Evolutionary conservation across 371 early-diverging fungal species (phyloP), one percentile per base, ranked within the genome.

Genomic region (Saksenaea vasiformis): DNA sequence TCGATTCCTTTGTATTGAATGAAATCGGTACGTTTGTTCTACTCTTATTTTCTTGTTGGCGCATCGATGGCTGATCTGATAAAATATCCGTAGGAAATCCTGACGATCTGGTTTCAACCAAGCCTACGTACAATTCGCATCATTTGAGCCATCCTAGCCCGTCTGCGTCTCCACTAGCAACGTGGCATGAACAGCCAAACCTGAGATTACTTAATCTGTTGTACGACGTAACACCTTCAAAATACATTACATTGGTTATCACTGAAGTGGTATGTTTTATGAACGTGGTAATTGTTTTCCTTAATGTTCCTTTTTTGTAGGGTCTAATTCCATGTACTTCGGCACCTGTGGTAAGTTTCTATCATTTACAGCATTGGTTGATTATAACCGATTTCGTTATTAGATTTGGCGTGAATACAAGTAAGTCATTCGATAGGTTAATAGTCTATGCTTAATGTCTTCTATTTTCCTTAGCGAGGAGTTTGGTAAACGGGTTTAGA

Each of bases 1-100:
- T 99, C 24, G 99, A 98, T 76, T 93, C 97, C 3, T 91, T 97
- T 71, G 97, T 97, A 2, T 87, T 87, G 89, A 98, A 99, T 75
- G 99, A 98, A 74, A 83, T 98, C 58, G 97, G 92, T n/a, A n/a
- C n/a, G n/a, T 78, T 66, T 47, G 73, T 56, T 19, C 55, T 5
- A 41, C 7, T 11, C n/a, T 60, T 8, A 8, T 17, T 35, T 15
- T 31, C 28, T 1, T 28, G 5, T 47, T n/a, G 17, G 1, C 7
- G 44, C 13, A 37, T 37, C 13, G 22, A 44, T 3, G 44, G n/a
- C n/a, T n/a, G n/a, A n/a, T n/a, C n/a, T n/a, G n/a, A n/a, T n/a
- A n/a, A n/a, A n/a, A n/a, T n/a, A n/a, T n/a, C n/a, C n/a, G n/a
- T 62, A 86, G 91, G 91, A 19, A 87, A 93, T 69, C 91, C 93